Conservation (phyloP, 495 filamentous ascomycete genomes). For the Aspergillus campestris region DNA sequence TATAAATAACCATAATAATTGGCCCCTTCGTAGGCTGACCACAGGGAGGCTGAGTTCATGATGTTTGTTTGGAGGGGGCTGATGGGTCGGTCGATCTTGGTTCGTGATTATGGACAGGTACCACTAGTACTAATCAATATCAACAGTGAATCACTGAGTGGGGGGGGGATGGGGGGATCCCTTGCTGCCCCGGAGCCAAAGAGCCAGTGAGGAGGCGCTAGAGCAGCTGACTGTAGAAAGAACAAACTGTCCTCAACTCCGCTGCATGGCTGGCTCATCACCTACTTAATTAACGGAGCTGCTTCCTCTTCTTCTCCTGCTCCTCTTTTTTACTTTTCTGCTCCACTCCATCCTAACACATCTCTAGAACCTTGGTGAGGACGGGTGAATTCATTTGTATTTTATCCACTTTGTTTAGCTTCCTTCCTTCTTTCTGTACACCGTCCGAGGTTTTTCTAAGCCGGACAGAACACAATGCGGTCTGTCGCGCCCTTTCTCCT, state of each 20-base stretch:
- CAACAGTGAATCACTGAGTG: background rate
- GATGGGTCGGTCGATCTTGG: no score
- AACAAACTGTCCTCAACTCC: conserved; percentile 43
- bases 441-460: background rate
- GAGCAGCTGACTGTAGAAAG: conserved; percentile 25
- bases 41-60: no score
- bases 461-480: conserved; percentile 36
- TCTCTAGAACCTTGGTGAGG: no score
- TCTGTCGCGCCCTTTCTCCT: conserved; percentile 49
- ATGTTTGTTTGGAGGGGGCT: no score
- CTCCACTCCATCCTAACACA: background rate
- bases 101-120: background rate
- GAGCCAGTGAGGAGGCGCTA: conserved; percentile 22
- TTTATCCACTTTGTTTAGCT: background rate
- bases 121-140: background rate
- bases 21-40: no score
- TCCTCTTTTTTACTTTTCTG: background rate
- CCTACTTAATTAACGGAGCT: conserved; percentile 11
- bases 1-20: no score
- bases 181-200: conserved; percentile 10
- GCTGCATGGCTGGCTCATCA: conserved; percentile 9
- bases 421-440: conserved; percentile 1
- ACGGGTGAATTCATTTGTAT: background rate
- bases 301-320: conserved; percentile 7
- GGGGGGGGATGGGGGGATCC: background rate